These are phyloP conservation scores for Pseudomicrostroma phylloplanum DNA, from an alignment of 1,284 basidiomycete species.

Conservation along the genomic window DNA sequence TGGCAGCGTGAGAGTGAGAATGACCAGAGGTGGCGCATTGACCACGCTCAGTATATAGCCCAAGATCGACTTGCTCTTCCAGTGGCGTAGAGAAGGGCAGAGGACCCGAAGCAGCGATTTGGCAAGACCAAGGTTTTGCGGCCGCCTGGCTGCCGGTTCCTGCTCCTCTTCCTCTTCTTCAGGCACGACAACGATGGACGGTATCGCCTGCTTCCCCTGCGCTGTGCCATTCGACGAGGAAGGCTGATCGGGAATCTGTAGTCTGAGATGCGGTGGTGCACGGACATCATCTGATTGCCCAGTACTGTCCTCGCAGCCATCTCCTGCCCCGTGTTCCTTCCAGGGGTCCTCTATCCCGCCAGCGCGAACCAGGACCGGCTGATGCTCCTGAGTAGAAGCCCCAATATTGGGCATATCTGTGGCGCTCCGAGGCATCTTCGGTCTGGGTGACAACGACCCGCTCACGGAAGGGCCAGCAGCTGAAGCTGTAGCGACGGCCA, in stretches of 20 bases:
- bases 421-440: too few relatives aligned
- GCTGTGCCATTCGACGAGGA: neutral
- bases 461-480: too few relatives aligned
- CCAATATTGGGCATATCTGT: too few relatives aligned
- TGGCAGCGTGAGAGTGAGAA: slow-evolving; percentile 80
- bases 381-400: too few relatives aligned
- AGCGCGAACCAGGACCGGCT: slow-evolving; percentile 13
- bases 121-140: slow-evolving; percentile 13
- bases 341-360: slow-evolving; percentile 34
- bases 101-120: slow-evolving; percentile 53
- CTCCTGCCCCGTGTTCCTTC: slow-evolving; percentile 28
- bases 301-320: slow-evolving; percentile 21
- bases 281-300: neutral
- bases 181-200: slow-evolving; percentile 21
- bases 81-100: slow-evolving; percentile 78
- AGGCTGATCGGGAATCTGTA: neutral
- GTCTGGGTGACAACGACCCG: too few relatives aligned
- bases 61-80: slow-evolving; percentile 65
- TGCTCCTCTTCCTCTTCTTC: slow-evolving; percentile 14
- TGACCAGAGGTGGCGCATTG: slow-evolving; percentile 77
- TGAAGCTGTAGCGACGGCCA: too few relatives aligned
- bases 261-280: neutral
- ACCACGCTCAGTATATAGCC: slow-evolving; percentile 71
- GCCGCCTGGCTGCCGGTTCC: neutral
- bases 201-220: slow-evolving; percentile 13